These are phyloP conservation scores for Fusarium sp. DNA, from an alignment of 2,329 filamentous ascomycete species.

Conservation along the genomic window DNA sequence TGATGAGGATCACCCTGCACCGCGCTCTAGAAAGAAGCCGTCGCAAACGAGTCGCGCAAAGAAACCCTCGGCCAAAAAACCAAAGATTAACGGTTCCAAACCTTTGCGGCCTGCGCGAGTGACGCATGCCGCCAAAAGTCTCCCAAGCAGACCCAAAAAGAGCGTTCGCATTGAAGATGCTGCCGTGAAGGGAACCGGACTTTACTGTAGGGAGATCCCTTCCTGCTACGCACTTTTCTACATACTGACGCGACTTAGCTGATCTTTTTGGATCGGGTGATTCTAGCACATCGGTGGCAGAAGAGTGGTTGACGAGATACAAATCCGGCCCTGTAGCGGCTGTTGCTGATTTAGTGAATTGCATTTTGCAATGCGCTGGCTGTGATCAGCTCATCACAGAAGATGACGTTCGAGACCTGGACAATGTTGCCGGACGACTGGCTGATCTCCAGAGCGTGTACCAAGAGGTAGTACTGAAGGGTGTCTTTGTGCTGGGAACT, in stretches of 20 bases:
- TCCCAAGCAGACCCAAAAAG: slow-evolving; percentile 70
- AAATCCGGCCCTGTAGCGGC: slow-evolving; percentile 66
- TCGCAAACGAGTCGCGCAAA: slow-evolving; percentile 61
- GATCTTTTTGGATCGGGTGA: slow-evolving; percentile 74
- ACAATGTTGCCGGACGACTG: slow-evolving; percentile 84
- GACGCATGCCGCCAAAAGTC: slow-evolving; percentile 52
- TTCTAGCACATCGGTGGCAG: slow-evolving; percentile 67
- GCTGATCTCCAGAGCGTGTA: slow-evolving; percentile 90
- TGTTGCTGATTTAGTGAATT: slow-evolving; percentile 74
- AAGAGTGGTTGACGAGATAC: slow-evolving; percentile 72
- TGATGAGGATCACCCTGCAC: slow-evolving; percentile 57
- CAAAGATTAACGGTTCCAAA: slow-evolving; percentile 71
- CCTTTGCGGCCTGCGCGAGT: slow-evolving; percentile 55
- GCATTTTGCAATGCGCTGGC: slow-evolving; percentile 78
- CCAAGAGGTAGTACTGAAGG: slow-evolving; percentile 70
- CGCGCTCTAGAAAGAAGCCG: slow-evolving; percentile 57
- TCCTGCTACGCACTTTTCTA: slow-evolving; percentile 2
- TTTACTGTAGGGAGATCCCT: slow-evolving; percentile 62
- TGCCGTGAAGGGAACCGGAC: slow-evolving; percentile 64
- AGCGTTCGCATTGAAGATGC: slow-evolving; percentile 63
- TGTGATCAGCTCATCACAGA: slow-evolving; percentile 83
- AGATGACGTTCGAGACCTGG: slow-evolving; percentile 89
- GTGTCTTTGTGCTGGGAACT: not conserved
- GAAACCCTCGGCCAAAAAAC: slow-evolving; percentile 73
- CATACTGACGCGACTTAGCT: slow-evolving; percentile 58